Base-by-base conservation (phyloP, 768 basidiomycete genomes). In the Trametes villosa region DNA sequence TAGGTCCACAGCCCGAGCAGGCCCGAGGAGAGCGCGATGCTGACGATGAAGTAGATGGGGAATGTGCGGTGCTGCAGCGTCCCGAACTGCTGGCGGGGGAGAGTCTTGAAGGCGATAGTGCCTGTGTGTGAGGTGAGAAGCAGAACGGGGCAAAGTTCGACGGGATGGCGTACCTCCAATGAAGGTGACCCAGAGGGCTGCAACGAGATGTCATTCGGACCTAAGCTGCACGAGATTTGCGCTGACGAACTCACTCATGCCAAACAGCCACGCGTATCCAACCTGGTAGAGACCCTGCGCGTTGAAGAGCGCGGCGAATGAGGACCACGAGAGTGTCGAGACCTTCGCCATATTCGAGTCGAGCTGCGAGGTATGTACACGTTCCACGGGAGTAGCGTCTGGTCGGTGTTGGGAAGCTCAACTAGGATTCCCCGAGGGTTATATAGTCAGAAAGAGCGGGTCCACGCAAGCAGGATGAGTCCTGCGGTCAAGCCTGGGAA, bases 51-150 rank as follows among this genome's bases (percentile, higher is more conserved):
- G 74, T 90, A 93, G 63, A 89, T 72, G 1, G 92, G 89, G 74
- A 91, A 91, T 0, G 81, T 84, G 67, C 81, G 83, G 68, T 90
- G 85, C 68, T 94, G 92, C 33, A 94, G 80, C 41, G 81, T 76
- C 11, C 86, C 83, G 61, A 94, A 94, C 59, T 89, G 86, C 49
- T 86, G 82, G 47, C 89, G 83, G 88, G 87, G 84, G 52, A 90
- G 76, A 13, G 82, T 66, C 70, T 77, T 84, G 68, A 77, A 83
- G 0, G 87, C 83, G 67, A 90, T 88, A 2, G 86, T 67, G 20
- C 87, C 86, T 86, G 51, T 42, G 57, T 15, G 45, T 6, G 30
- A 53, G 46, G 11, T 44, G 45, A 34, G 9, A n/a, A 20, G 40
- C 9, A 7, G 5, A 15, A 12, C 7, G 9, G 24, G 15, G 13